Base-by-base conservation (phyloP, 2,329 filamentous ascomycete species). In the Ophiostoma novo-ulmi region DNA sequence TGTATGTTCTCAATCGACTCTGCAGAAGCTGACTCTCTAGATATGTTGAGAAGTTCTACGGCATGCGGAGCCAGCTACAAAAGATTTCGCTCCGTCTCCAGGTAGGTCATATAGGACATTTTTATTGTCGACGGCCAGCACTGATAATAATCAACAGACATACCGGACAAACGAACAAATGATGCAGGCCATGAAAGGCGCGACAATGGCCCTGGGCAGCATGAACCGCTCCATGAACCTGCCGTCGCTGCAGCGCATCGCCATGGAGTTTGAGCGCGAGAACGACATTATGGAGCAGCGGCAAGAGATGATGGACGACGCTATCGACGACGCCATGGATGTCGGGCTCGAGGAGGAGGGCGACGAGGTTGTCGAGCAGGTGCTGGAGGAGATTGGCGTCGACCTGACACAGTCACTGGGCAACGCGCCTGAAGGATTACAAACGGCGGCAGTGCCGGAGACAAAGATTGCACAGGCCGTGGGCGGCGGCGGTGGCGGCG, bases 181-280 rank as follows among this genome's bases (percentile, higher is more conserved):
- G 95, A 97, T 97, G 94, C 93, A 97, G 80, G 95, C 94, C 10
- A 98, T 99, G 95, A 99, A 97, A 81, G 95, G 95, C 44, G 95
- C 95, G 5, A 98, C 95, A 1, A 89, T 90, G 80, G 89, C 97
- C 2, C 84, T 99, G 8, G 93, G 94, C 70, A 96, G 91, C 82
- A 99, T 99, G 95, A 99, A 99, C 80, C 87, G 91, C 74, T 92
- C 92, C 74, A 98, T 98, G 94, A 98, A 99, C 78, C 88, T 99
- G 2, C 95, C 95, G 0, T 93, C 93, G 22, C 84, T 99, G 44
- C 94, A 98, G 80, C 89, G 94, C 71, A 99, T 99, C 78, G 94
- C 95, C 26, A 97, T 97, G 94, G 95, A 99, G 78, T 99, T 99
- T 77, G 95, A 99, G 82, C 90, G 92, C 77, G 95, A 99, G 81